Percentiles rank a stretch among this genome's conserved stretches.
phyloP scores from a whole-genome alignment of 2,329 filamentous ascomycete species.

The Dothistroma pini region DNA sequence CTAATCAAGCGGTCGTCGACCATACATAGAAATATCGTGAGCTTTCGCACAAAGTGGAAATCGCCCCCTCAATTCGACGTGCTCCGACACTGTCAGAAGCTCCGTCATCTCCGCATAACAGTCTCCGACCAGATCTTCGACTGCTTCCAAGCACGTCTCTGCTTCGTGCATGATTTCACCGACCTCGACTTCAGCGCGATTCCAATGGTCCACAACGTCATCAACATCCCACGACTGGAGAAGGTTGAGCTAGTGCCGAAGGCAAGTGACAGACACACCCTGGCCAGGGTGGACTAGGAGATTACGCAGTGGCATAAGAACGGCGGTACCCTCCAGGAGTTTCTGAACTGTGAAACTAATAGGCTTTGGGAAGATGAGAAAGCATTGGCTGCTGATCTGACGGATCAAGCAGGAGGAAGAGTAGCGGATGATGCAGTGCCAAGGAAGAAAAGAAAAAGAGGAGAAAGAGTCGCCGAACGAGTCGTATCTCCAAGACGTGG shows the following conservation, averaged over 20 bases:
- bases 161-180: neutral
- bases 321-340: neutral
- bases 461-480: neutral
- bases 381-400: neutral
- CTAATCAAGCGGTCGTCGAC: neutral
- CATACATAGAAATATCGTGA: neutral
- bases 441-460: neutral
- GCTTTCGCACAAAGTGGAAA: neutral
- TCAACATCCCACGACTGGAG: neutral
- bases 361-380: neutral
- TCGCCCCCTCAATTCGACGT: neutral
- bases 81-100: neutral
- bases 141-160: neutral
- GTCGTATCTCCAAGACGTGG: neutral
- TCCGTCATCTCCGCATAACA: neutral
- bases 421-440: neutral
- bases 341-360: neutral
- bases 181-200: neutral
- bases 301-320: neutral
- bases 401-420: neutral
- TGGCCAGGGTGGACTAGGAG: neutral
- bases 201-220: neutral
- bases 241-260: neutral
- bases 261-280: neutral
- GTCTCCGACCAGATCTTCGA: slow-evolving; percentile 1